phyloP scores from a whole-genome alignment of 169 alveolate genomes.

The Babesia gibsoni region DNA sequence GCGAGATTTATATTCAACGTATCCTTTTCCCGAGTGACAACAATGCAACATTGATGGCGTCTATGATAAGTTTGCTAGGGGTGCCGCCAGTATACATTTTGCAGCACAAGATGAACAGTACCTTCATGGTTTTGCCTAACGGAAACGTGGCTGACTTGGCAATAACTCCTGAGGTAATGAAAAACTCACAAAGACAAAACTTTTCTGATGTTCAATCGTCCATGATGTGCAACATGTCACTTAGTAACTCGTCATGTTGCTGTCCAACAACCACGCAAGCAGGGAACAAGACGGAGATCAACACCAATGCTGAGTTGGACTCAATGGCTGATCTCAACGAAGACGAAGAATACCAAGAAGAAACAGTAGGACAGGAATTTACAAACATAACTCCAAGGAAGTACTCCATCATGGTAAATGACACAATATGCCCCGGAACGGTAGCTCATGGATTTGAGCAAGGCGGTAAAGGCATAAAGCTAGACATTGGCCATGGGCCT shows the following conservation, averaged over 20 bases:
- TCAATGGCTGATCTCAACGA: slow-evolving; percentile 4
- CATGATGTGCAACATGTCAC: slow-evolving; percentile 40
- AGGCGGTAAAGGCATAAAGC: slow-evolving; percentile 21
- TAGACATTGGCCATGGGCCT: slow-evolving; percentile 41
- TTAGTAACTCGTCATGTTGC: slow-evolving; percentile 49
- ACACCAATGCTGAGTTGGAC: slow-evolving; percentile 27
- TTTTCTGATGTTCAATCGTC: slow-evolving; percentile 33
- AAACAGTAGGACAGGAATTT: background rate
- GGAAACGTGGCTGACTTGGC: slow-evolving; percentile 57
- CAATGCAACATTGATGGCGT: slow-evolving; percentile 77
- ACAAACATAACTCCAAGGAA: slow-evolving; percentile 20
- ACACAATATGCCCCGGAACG: background rate
- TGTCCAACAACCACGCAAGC: slow-evolving; percentile 19
- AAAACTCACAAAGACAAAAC: slow-evolving; percentile 1
- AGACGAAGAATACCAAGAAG: background rate
- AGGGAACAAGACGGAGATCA: background rate
- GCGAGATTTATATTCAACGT: slow-evolving; percentile 90
- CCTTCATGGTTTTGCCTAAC: slow-evolving; percentile 57
- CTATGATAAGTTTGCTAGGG: slow-evolving; percentile 77
- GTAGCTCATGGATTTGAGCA: background rate
- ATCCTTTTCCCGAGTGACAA: slow-evolving; percentile 84
- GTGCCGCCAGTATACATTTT: slow-evolving; percentile 78
- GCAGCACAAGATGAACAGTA: slow-evolving; percentile 64
- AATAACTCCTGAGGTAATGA: slow-evolving; percentile 34
- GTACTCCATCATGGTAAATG: slow-evolving; percentile 17